These are phyloP conservation scores for Microdochium paspali DNA, from an alignment of 2,329 filamentous ascomycete genomes.

Conservation along the genomic window DNA sequence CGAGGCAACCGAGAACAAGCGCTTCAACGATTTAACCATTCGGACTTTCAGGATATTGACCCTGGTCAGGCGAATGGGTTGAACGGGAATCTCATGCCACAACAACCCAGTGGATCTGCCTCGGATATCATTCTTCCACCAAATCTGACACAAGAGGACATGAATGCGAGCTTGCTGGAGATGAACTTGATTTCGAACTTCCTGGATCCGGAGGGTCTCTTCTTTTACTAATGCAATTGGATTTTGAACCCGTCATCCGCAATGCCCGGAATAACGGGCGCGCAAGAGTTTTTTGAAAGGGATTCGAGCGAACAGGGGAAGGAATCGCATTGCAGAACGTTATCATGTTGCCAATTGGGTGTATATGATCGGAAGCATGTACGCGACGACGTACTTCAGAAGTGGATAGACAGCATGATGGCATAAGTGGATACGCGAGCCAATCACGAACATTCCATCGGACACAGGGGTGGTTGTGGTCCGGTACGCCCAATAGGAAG, in stretches of 20 bases:
- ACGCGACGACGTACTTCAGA: too few species aligned
- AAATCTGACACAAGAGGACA: background rate
- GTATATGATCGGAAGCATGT: too few species aligned
- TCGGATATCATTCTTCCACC: background rate
- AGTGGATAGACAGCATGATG: too few species aligned
- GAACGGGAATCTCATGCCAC: background rate
- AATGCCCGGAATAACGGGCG: too few species aligned
- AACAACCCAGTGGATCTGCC: background rate
- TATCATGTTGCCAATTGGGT: too few species aligned
- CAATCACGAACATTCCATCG: too few species aligned
- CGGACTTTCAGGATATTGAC: background rate
- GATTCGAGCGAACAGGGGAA: too few species aligned
- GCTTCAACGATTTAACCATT: background rate
- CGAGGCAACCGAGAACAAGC: background rate
- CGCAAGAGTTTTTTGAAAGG: too few species aligned
- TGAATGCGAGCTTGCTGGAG: background rate
- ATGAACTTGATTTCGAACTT: background rate
- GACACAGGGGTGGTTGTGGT: too few species aligned
- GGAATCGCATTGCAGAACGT: too few species aligned
- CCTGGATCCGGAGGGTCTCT: background rate
- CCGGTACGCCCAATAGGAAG: too few species aligned
- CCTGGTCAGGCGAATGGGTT: background rate
- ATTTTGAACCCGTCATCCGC: too few species aligned
- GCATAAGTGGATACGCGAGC: background rate
- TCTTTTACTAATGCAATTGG: background rate